Percentiles rank a stretch among this genome's conserved stretches.
Conservation (phyloP, 208 protist species). For the Trypanosoma caninum region DNA sequence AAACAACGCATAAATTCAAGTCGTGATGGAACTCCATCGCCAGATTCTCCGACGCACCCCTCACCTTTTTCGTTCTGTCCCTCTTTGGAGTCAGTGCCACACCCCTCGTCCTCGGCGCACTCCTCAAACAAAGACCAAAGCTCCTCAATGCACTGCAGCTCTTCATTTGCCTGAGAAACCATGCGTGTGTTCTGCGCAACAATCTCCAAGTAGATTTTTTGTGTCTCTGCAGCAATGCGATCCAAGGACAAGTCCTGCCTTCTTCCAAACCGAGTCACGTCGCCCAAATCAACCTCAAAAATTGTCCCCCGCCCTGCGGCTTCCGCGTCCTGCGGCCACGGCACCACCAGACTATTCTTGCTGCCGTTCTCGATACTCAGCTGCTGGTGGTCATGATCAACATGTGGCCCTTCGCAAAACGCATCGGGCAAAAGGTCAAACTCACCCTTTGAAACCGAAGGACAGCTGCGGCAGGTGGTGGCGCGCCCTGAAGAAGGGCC, state of each 20-base stretch:
- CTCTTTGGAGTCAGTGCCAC: background rate
- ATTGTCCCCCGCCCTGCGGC: conserved; percentile 26
- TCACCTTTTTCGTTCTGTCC: background rate
- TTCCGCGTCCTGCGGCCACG: background rate
- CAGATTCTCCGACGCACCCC: background rate
- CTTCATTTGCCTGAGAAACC: conserved; percentile 33
- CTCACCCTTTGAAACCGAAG: conserved; percentile 9
- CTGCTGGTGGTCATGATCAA: background rate
- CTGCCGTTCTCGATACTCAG: background rate
- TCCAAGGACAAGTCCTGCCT: conserved; percentile 52
- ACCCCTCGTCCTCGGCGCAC: conserved; percentile 3
- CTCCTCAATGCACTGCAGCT: conserved; percentile 28
- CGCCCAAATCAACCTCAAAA: conserved; percentile 44
- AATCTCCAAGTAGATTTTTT: conserved; percentile 31
- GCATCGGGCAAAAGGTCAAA: conserved; percentile 20
- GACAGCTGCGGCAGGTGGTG: background rate
- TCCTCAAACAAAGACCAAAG: conserved; percentile 23
- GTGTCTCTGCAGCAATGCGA: conserved; percentile 47
- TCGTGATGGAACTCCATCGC: conserved; percentile 7
- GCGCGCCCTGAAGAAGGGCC: conserved; percentile 10
- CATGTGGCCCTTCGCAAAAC: conserved; percentile 11
- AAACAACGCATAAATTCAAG: conserved; percentile 12
- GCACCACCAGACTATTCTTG: background rate
- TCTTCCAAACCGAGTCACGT: conserved; percentile 49
- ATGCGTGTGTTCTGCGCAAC: conserved; percentile 37